Conservation (phyloP, 2,329 filamentous ascomycete genomes). For the Arachnopeziza araneosa region DNA sequence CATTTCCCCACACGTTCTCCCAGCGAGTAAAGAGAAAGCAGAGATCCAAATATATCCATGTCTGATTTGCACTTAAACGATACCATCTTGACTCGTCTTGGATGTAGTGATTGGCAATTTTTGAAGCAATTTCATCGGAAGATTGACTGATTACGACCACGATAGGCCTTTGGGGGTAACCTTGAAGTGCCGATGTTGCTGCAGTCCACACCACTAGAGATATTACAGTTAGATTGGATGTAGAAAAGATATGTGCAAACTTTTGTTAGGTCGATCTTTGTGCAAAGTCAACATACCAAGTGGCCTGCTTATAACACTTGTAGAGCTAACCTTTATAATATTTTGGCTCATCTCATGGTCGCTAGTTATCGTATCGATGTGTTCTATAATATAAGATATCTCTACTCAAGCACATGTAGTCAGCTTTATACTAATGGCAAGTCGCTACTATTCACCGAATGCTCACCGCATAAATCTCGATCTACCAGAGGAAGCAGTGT, state of each 20-base stretch:
- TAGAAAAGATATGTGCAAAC: too few species aligned
- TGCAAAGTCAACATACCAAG: not conserved
- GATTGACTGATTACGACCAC: not conserved
- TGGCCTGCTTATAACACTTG: not conserved
- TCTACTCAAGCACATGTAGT: not conserved
- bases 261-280: not conserved
- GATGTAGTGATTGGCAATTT: constrained; percentile 1
- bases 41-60: constrained; percentile 1
- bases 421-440: not conserved
- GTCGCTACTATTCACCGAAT: not conserved
- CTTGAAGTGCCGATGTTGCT: not conserved
- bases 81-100: not conserved
- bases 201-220: constrained; percentile 2
- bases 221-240: too few species aligned
- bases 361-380: not conserved
- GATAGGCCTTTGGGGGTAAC: not conserved
- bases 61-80: not conserved
- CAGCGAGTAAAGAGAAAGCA: constrained; percentile 4
- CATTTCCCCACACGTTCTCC: not conserved
- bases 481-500: not conserved
- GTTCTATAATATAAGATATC: constrained; percentile 1
- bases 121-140: not conserved
- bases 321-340: not conserved
- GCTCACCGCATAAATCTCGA: not conserved
- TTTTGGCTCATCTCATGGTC: not conserved